These are phyloP conservation scores for Tricholoma sp. DNA, from an alignment of 768 basidiomycete genomes.

Conservation along the genomic window DNA sequence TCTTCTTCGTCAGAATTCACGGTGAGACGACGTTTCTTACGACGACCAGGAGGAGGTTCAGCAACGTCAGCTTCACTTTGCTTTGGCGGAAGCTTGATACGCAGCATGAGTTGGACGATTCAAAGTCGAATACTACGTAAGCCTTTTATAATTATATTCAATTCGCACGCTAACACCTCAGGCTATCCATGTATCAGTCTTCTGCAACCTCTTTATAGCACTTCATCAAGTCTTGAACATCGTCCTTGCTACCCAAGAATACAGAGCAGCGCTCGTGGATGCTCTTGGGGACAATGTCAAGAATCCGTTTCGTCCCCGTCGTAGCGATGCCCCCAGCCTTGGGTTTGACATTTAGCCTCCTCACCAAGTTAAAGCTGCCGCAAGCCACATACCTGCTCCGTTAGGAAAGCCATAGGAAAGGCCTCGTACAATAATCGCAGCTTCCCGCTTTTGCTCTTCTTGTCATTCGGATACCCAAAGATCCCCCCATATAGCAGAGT, in stretches of 20 bases:
- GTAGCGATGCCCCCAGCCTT: conserved; percentile 96
- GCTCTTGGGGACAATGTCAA: conserved; percentile 79
- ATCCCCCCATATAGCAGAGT: conserved; percentile 97
- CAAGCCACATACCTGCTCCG: conserved; percentile 65
- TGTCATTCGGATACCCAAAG: conserved; percentile 97
- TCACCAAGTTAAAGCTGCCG: neutral
- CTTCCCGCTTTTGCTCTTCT: conserved; percentile 96
- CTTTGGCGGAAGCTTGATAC: conserved; percentile 14
- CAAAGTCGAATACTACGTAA: neutral
- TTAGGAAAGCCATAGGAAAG: conserved; percentile 96
- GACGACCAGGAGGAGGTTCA: conserved; percentile 13
- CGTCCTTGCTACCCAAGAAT: conserved; percentile 90
- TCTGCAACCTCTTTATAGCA: conserved; percentile 58
- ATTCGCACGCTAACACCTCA: neutral
- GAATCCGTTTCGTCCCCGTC: conserved; percentile 88
- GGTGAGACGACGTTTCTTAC: conserved; percentile 19
- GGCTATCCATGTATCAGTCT: conserved; percentile 10
- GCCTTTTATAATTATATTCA: neutral
- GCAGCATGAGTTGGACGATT: conserved; percentile 13
- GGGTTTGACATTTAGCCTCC: conserved; percentile 6
- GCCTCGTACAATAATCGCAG: conserved; percentile 94
- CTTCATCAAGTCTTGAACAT: conserved; percentile 85
- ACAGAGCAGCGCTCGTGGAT: conserved; percentile 94
- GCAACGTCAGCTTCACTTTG: conserved; percentile 1
- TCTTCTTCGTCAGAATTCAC: conserved; percentile 26